Percentiles rank a stretch among this genome's conserved stretches.
Evolutionary conservation across 2,329 filamentous ascomycete genomes (phyloP).

Genomic region (Sarocladiaceae sp.): DNA sequence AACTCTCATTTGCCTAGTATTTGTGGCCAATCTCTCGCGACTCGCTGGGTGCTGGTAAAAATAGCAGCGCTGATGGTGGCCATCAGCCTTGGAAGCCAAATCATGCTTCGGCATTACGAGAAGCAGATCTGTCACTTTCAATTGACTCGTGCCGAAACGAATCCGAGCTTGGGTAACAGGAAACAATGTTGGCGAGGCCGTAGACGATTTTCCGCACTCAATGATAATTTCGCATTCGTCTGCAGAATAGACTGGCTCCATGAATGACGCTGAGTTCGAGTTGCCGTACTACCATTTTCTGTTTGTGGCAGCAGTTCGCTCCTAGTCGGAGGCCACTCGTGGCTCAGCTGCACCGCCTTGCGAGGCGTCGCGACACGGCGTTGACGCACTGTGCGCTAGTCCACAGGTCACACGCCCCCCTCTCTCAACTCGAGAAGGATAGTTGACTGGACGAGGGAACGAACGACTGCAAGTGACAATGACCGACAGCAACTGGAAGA

Average conservation of each 20-base stretch:
- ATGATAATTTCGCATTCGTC: no score
- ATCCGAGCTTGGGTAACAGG: no score
- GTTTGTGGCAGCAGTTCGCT: background rate
- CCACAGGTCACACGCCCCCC: background rate
- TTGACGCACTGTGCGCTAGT: background rate
- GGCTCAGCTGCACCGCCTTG: slow-evolving; percentile 9
- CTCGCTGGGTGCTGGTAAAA: background rate
- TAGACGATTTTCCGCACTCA: no score
- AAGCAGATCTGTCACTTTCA: no score
- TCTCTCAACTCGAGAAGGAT: background rate
- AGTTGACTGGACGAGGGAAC: background rate
- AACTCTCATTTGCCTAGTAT: background rate
- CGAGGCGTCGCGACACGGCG: background rate
- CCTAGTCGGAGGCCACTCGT: slow-evolving; percentile 1
- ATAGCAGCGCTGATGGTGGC: background rate
- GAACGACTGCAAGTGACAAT: background rate
- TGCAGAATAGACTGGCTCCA: no score
- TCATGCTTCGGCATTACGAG: no score
- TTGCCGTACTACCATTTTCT: no score
- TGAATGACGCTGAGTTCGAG: no score
- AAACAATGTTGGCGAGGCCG: no score
- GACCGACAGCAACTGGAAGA: background rate
- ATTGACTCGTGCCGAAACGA: no score
- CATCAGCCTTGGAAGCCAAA: no score
- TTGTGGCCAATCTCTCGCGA: background rate